These are phyloP conservation scores for Candida morakotiae DNA, from an alignment of 805 yeast species.

Conservation along the genomic window DNA sequence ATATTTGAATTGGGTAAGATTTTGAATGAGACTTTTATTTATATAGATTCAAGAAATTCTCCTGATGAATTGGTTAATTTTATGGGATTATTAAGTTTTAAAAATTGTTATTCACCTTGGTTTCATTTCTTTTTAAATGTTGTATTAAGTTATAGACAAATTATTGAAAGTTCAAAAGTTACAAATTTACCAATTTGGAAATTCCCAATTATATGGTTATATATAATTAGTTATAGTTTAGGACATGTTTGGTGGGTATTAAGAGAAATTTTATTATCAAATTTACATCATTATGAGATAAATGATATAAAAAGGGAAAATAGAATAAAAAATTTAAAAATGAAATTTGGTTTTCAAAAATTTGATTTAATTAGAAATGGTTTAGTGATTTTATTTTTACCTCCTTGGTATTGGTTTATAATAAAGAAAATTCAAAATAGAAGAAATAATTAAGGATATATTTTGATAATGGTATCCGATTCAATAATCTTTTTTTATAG, in stretches of 20 bases:
- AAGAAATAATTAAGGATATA: background rate
- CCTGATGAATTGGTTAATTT: constrained; percentile 21
- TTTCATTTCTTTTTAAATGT: constrained; percentile 7
- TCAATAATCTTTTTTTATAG: too few species aligned
- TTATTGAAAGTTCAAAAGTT: background rate
- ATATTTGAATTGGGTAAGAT: constrained; percentile 20
- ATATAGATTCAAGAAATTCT: constrained; percentile 24
- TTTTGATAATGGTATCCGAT: too few species aligned
- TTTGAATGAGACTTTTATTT: constrained; percentile 22
- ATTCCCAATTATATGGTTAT: constrained; percentile 10
- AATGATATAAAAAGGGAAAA: constrained; percentile 12
- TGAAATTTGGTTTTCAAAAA: constrained; percentile 11
- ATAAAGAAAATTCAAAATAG: constrained; percentile 11
- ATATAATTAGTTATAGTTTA: constrained; percentile 9
- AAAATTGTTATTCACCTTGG: constrained; percentile 11
- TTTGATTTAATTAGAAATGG: constrained; percentile 10
- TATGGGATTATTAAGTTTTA: constrained; percentile 19
- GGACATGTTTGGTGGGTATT: constrained; percentile 30
- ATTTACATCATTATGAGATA: constrained; percentile 13
- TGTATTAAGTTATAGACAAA: constrained; percentile 7
- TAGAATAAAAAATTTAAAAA: constrained; percentile 11
- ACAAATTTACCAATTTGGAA: constrained; percentile 2
- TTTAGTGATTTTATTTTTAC: constrained; percentile 16
- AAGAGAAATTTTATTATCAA: constrained; percentile 14
- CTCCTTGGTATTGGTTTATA: constrained; percentile 34